Percentiles rank a stretch among this genome's conserved stretches.
These are phyloP conservation scores for Candida railenensis DNA, from an alignment of 805 yeast species.

Conservation along the genomic window DNA sequence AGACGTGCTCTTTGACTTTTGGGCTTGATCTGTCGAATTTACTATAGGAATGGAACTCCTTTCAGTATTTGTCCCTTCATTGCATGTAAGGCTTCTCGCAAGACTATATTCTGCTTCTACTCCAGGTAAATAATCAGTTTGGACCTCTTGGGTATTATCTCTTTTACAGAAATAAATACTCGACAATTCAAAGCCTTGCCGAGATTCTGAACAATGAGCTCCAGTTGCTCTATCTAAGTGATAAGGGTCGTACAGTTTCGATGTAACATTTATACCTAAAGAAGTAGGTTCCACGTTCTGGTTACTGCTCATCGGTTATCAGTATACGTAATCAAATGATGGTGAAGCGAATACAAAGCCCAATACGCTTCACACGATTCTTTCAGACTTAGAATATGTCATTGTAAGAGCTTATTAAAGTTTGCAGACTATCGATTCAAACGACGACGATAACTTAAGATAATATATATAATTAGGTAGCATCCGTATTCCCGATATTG, in stretches of 20 bases:
- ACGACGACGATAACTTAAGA: too few relatives aligned
- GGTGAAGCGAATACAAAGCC: too few relatives aligned
- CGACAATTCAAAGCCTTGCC: slow-evolving; percentile 6
- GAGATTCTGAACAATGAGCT: neutral
- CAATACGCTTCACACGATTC: neutral
- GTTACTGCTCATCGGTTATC: neutral
- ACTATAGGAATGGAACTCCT: neutral
- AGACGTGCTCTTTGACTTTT: neutral
- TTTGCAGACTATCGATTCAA: too few relatives aligned
- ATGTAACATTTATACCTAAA: neutral
- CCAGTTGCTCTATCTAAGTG: neutral
- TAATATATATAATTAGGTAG: too few relatives aligned
- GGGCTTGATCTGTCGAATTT: neutral
- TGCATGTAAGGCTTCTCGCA: neutral
- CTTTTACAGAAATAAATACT: slow-evolving; percentile 17
- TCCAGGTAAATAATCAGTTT: neutral
- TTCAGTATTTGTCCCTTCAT: neutral
- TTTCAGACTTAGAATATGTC: too few relatives aligned
- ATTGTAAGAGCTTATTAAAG: too few relatives aligned
- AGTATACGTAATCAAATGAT: too few relatives aligned
- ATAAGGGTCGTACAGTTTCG: neutral
- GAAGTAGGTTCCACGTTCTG: neutral
- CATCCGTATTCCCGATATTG: too few relatives aligned
- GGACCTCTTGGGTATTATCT: neutral
- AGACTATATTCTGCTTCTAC: neutral